phyloP scores from a whole-genome alignment of 2,329 filamentous ascomycete genomes.

The Pezicula rhizophila region DNA sequence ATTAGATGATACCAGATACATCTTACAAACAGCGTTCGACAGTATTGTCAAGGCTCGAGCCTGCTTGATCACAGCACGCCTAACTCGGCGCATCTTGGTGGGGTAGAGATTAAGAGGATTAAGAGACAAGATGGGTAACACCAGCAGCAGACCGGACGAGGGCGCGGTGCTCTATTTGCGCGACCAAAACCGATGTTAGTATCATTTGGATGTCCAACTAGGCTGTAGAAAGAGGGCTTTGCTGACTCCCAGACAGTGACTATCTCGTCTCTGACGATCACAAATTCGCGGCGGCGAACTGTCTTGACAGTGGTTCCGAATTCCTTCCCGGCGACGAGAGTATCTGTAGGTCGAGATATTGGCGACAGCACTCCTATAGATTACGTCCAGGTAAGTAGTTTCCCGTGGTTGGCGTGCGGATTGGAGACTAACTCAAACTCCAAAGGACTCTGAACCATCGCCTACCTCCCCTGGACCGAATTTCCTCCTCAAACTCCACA shows the following conservation, averaged over 20 bases:
- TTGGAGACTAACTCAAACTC: neutral
- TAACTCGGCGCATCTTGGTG: constrained; percentile 8
- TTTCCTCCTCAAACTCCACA: constrained; percentile 80
- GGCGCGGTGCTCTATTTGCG: constrained; percentile 73
- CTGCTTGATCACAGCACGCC: constrained; percentile 1
- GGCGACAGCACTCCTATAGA: constrained; percentile 76
- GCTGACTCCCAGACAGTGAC: constrained; percentile 56
- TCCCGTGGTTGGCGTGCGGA: neutral
- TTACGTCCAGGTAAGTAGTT: constrained; percentile 75
- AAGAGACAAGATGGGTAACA: constrained; percentile 71
- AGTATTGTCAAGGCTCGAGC: constrained; percentile 14
- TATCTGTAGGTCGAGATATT: constrained; percentile 63
- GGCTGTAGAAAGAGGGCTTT: constrained; percentile 4
- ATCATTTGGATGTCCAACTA: constrained; percentile 13
- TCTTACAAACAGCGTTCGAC: constrained; percentile 16
- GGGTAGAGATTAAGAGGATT: constrained; percentile 16
- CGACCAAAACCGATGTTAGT: constrained; percentile 86
- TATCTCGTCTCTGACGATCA: constrained; percentile 76
- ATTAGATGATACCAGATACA: constrained; percentile 23
- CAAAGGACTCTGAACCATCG: constrained; percentile 69
- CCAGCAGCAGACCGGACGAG: constrained; percentile 84
- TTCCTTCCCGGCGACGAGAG: constrained; percentile 75
- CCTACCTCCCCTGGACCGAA: constrained; percentile 47
- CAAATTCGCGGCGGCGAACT: constrained; percentile 70
- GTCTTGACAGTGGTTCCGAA: constrained; percentile 78